Conservation (phyloP, 2,329 filamentous ascomycete species). For the Trichoderma sp. region DNA sequence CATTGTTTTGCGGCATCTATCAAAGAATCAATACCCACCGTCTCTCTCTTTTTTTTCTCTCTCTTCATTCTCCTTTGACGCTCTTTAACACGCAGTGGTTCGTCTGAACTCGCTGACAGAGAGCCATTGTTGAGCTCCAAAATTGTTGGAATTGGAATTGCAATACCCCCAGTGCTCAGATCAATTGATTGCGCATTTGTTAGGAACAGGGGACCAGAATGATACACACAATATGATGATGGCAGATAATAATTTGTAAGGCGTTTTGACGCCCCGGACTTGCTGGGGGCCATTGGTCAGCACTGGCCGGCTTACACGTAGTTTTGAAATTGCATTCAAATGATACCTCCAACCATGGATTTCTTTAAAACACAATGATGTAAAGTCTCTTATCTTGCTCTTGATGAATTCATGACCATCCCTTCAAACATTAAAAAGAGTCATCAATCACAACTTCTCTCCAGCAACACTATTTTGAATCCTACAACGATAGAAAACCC, state of each 20-base stretch:
- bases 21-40: not conserved
- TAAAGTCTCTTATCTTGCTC: no score
- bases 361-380: not conserved
- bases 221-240: not conserved
- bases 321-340: not conserved
- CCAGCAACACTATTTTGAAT: not conserved
- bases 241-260: not conserved
- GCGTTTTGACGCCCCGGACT: not conserved
- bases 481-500: not conserved
- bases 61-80: not conserved
- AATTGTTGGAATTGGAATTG: not conserved
- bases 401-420: no score
- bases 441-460: not conserved
- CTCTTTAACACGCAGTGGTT: not conserved
- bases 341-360: not conserved
- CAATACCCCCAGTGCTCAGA: not conserved
- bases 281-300: not conserved
- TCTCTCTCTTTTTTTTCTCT: not conserved
- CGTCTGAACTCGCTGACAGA: not conserved
- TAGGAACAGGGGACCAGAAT: not conserved
- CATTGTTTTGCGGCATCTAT: not conserved
- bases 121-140: not conserved
- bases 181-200: not conserved
- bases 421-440: not conserved
- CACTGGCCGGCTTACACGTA: slow-evolving; percentile 1